These are phyloP conservation scores for Monilinia aucupariae DNA, from an alignment of 2,329 filamentous ascomycete genomes.

Conservation along the genomic window DNA sequence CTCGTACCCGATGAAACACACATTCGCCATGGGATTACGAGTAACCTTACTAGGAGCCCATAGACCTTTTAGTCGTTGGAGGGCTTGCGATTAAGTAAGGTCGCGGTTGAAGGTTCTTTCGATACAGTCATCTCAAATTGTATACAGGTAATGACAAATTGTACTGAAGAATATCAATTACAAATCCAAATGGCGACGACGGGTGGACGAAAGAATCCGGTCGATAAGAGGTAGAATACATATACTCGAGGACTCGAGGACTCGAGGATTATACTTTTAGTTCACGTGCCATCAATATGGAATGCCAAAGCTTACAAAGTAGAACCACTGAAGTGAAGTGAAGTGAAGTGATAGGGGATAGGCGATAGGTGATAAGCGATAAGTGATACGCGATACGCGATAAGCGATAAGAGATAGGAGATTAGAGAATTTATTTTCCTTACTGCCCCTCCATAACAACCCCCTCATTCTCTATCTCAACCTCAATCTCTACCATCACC, in stretches of 20 bases:
- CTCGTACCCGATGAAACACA: background rate
- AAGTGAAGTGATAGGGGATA: background rate
- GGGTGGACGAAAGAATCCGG: too few relatives aligned
- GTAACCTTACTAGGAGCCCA: too few relatives aligned
- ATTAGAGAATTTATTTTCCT: slow-evolving; percentile 12
- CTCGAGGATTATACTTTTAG: too few relatives aligned
- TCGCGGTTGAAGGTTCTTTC: background rate
- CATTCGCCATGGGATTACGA: background rate
- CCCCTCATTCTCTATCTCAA: background rate
- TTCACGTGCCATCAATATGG: too few relatives aligned
- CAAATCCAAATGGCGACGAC: background rate
- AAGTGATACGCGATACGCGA: slow-evolving; percentile 1
- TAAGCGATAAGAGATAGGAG: slow-evolving; percentile 10
- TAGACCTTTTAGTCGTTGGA: background rate
- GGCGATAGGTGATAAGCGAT: background rate
- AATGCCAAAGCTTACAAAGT: too few relatives aligned
- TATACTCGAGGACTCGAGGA: background rate
- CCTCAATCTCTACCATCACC: background rate
- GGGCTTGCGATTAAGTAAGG: background rate
- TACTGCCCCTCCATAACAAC: slow-evolving; percentile 3
- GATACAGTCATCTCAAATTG: too few relatives aligned
- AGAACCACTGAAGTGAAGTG: background rate
- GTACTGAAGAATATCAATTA: too few relatives aligned
- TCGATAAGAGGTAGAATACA: background rate
- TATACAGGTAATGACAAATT: too few relatives aligned